Evolutionary conservation across 106 monocot genomes (phyloP).

Genomic region (Allium cepa): DNA sequence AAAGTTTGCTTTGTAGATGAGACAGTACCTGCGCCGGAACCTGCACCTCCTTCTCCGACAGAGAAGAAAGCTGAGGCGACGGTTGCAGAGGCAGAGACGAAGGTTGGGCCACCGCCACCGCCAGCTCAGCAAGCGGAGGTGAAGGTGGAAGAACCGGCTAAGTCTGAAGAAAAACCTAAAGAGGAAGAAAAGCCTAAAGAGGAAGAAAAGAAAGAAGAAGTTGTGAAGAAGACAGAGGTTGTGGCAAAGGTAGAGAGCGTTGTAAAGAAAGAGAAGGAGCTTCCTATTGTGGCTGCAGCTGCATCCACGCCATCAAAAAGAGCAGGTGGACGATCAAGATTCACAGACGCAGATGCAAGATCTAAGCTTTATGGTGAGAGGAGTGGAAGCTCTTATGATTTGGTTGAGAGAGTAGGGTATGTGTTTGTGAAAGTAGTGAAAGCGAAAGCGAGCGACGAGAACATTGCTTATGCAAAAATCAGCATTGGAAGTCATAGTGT

Average conservation of each 20-base stretch:
- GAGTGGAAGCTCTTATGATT: conserved; percentile 41
- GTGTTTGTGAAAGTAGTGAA: conserved; percentile 75
- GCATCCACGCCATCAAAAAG: conserved; percentile 33
- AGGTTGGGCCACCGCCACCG: not conserved
- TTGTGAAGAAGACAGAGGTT: not conserved
- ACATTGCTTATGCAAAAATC: conserved; percentile 42
- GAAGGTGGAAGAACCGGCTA: conserved; percentile 10
- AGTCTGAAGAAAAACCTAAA: conserved; percentile 14
- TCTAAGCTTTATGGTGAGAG: conserved; percentile 15
- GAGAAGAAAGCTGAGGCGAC: not conserved
- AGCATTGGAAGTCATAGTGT: conserved; percentile 62
- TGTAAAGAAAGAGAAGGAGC: not conserved
- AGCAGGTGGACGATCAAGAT: not conserved
- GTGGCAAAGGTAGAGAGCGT: conserved; percentile 7
- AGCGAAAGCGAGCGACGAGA: conserved; percentile 28
- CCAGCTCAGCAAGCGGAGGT: conserved; percentile 3
- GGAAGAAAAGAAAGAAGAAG: conserved; percentile 10
- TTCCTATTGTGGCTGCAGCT: conserved; percentile 6
- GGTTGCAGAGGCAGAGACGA: conserved; percentile 12
- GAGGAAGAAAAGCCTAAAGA: conserved; percentile 28
- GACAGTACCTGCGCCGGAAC: conserved; percentile 2
- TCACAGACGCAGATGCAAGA: conserved; percentile 36
- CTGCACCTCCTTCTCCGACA: not conserved
- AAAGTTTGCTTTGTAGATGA: conserved; percentile 67
- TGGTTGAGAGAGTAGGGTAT: conserved; percentile 68